These are phyloP conservation scores for Kurtzmaniella fragi DNA, from an alignment of 805 yeast species.

Conservation along the genomic window DNA sequence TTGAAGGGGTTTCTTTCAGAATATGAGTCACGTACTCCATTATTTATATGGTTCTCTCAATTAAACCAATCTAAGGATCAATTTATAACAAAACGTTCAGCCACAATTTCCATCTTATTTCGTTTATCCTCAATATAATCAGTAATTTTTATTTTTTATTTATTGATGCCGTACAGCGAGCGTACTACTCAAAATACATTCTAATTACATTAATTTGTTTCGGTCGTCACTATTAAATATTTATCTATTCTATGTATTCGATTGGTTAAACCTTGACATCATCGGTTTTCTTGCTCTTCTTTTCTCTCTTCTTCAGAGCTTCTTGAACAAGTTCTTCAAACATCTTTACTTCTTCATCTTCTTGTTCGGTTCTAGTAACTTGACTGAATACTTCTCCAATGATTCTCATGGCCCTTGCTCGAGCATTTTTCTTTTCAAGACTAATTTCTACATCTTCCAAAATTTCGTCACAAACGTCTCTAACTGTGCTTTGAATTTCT, in stretches of 20 bases:
- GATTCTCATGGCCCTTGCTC: constrained; percentile 59
- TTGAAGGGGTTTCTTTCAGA: constrained; percentile 10
- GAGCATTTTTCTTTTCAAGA: constrained; percentile 41
- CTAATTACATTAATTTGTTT: too few species aligned
- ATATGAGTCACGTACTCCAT: constrained; percentile 27
- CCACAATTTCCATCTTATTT: too few species aligned
- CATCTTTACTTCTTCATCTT: constrained; percentile 71
- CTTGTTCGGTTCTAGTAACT: constrained; percentile 59
- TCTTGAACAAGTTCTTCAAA: constrained; percentile 66
- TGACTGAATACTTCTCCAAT: constrained; percentile 60
- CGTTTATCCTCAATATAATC: too few species aligned
- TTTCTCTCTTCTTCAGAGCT: constrained; percentile 38
- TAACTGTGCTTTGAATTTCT: constrained; percentile 69
- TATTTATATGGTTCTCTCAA: too few species aligned
- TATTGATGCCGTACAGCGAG: too few species aligned
- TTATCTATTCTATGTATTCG: too few species aligned
- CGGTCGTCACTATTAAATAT: too few species aligned
- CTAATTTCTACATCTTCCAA: constrained; percentile 53
- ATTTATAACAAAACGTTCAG: too few species aligned
- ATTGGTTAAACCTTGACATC: background rate
- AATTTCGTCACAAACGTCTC: constrained; percentile 65
- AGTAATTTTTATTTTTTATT: too few species aligned
- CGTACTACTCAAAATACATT: too few species aligned
- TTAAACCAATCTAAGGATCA: too few species aligned
- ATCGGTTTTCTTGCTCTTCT: constrained; percentile 17